phyloP scores from a whole-genome alignment of 2,329 filamentous ascomycete genomes.

The Alternaria panax region DNA sequence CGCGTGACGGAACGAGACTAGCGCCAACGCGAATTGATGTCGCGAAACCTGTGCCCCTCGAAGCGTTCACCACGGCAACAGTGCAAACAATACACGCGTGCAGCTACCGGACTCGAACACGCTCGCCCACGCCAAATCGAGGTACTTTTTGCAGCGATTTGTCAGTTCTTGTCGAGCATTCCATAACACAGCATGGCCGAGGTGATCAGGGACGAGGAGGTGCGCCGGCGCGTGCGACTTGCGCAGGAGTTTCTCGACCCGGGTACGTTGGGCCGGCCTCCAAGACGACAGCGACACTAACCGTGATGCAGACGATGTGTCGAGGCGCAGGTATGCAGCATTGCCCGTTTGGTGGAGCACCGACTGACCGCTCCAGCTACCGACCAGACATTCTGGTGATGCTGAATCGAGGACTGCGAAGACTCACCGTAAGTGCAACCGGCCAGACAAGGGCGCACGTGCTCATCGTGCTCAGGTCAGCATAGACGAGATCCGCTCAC shows the following conservation, averaged over 20 bases:
- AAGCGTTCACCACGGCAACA: slow-evolving; percentile 15
- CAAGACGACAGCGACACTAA: slow-evolving; percentile 28
- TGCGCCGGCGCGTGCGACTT: slow-evolving; percentile 81
- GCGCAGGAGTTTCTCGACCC: slow-evolving; percentile 96
- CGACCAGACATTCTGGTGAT: slow-evolving; percentile 85
- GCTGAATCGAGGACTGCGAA: slow-evolving; percentile 67
- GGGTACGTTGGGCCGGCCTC: slow-evolving; percentile 63
- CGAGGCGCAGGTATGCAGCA: slow-evolving; percentile 60
- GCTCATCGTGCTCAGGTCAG: slow-evolving; percentile 49
- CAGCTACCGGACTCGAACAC: slow-evolving; percentile 17
- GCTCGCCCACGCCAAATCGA: not conserved
- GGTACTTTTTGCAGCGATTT: not conserved
- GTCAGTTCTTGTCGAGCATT: not conserved
- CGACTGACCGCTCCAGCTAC: slow-evolving; percentile 69
- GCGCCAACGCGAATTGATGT: slow-evolving; percentile 24
- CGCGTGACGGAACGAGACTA: slow-evolving; percentile 27
- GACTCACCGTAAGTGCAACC: slow-evolving; percentile 59
- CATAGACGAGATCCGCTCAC: slow-evolving; percentile 89
- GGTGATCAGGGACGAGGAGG: slow-evolving; percentile 78
- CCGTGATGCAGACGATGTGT: slow-evolving; percentile 59
- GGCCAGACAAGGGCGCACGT: not conserved
- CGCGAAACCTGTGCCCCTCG: slow-evolving; percentile 31
- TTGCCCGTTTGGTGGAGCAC: slow-evolving; percentile 15
- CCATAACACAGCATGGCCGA: slow-evolving; percentile 34
- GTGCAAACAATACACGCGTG: slow-evolving; percentile 17